phyloP scores from a whole-genome alignment of 768 basidiomycete species.

The Auricularia sp. region DNA sequence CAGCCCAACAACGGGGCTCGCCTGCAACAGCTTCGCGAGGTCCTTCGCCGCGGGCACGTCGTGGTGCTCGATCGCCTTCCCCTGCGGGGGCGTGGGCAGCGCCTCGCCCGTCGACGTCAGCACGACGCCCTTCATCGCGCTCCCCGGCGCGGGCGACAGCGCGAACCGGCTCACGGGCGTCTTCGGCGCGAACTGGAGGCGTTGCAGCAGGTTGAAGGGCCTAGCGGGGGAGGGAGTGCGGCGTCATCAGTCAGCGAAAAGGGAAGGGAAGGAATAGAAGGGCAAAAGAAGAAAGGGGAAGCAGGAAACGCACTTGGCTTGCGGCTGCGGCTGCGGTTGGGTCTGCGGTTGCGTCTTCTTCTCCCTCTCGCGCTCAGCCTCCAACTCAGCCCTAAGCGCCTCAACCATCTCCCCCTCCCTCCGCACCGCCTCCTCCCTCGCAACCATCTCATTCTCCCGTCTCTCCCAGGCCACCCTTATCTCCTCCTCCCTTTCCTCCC shows the following conservation, averaged over 20 bases:
- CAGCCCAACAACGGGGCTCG: conserved; percentile 60
- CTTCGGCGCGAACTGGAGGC: background rate
- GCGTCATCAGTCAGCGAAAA: too few relatives aligned
- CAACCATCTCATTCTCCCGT: conserved; percentile 41
- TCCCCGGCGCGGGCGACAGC: conserved; percentile 14
- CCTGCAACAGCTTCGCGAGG: conserved; percentile 55
- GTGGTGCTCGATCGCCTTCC: conserved; percentile 9
- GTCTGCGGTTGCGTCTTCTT: conserved; percentile 37
- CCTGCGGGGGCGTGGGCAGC: conserved; percentile 59
- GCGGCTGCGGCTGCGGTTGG: too few relatives aligned
- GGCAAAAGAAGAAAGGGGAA: too few relatives aligned
- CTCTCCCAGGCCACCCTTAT: conserved; percentile 50
- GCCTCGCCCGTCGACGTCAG: conserved; percentile 70
- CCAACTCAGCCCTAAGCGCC: conserved; percentile 27
- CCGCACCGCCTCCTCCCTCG: conserved; percentile 36
- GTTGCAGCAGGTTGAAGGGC: background rate
- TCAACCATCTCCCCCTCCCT: conserved; percentile 26
- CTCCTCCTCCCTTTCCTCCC: conserved; percentile 49
- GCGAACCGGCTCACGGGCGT: background rate
- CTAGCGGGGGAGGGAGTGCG: too few relatives aligned
- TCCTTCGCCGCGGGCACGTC: conserved; percentile 22
- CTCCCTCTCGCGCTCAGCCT: conserved; percentile 22
- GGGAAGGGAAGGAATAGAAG: too few relatives aligned
- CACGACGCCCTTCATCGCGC: conserved; percentile 53
- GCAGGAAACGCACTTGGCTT: conserved; percentile 46